Conservation (phyloP, 2,329 filamentous ascomycete species). For the Ploettnerulaceae sp. region DNA sequence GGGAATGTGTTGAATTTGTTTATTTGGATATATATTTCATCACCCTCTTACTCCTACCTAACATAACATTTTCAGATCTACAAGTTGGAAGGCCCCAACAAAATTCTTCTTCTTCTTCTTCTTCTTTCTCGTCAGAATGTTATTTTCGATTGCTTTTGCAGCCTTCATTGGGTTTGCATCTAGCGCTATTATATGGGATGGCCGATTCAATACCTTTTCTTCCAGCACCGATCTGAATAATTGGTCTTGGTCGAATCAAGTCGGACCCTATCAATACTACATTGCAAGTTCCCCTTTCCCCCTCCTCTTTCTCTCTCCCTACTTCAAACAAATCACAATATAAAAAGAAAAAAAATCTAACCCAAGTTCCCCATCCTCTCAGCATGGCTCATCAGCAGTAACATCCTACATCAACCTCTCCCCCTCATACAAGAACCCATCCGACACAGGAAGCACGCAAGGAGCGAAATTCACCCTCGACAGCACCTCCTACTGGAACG, state of each 20-base stretch:
- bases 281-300: conserved; percentile 43
- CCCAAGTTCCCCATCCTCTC: too few species aligned
- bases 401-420: conserved; percentile 42
- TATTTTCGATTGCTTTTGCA: conserved; percentile 23
- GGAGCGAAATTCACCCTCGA: conserved; percentile 65
- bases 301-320: too few species aligned
- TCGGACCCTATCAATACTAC: conserved; percentile 70
- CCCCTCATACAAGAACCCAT: conserved; percentile 44
- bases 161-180: conserved; percentile 24
- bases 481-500: conserved; percentile 64
- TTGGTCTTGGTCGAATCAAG: conserved; percentile 65
- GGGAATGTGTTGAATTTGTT: too few species aligned
- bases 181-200: conserved; percentile 57
- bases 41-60: too few species aligned
- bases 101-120: not conserved
- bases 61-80: too few species aligned
- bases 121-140: conserved; percentile 19
- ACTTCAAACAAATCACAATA: too few species aligned
- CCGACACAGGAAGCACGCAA: conserved; percentile 55
- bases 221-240: conserved; percentile 50
- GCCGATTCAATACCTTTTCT: conserved; percentile 57
- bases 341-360: too few species aligned
- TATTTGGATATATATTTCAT: too few species aligned
- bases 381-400: conserved; percentile 50
- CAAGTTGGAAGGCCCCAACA: too few species aligned